Evolutionary conservation across 2,329 filamentous ascomycete genomes (phyloP), one percentile per base, ranked within the genome.

Genomic region (Scytalidium sp.): DNA sequence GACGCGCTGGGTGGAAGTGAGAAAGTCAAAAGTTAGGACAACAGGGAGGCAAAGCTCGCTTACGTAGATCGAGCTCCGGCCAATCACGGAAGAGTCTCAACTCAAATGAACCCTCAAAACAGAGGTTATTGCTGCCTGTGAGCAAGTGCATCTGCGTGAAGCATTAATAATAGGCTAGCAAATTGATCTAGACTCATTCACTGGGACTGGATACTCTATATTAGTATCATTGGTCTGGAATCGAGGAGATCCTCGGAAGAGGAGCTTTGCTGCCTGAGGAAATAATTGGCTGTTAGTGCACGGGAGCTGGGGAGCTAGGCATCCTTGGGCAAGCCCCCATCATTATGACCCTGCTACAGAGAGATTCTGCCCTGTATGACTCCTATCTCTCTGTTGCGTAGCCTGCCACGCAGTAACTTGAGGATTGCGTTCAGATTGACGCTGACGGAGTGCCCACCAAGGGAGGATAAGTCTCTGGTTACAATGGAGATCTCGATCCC

Each of bases 261-360:
- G n/a, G n/a, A 36, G 32, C 6, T 36, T 46, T 27, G 44, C 39
- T 57, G 57, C 59, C 57, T 60, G 51, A 55, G 56, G 46, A 40
- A 50, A 50, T 50, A 11, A 79, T 79, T 78, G 76, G 56, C 19
- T 54, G 21, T 45, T n/a, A 36, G 32, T 15, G 32, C 32, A 7
- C 32, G 17, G 32, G 11, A n/a, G 32, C 32, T 36, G 17, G 32
- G 32, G n/a, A n/a, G n/a, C n/a, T n/a, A n/a, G n/a, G n/a, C n/a
- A n/a, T n/a, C n/a, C n/a, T n/a, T n/a, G n/a, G n/a, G n/a, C n/a
- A n/a, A n/a, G 32, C 32, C 32, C 32, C 17, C 32, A n/a, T n/a
- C 32, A 15, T 36, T 36, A n/a, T 36, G 4, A 15, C n/a, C n/a
- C n/a, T n/a, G n/a, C n/a, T n/a, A n/a, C n/a, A n/a, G n/a, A n/a